phyloP scores from a whole-genome alignment of 1,284 basidiomycete genomes.

The Trichosporon ovoides region DNA sequence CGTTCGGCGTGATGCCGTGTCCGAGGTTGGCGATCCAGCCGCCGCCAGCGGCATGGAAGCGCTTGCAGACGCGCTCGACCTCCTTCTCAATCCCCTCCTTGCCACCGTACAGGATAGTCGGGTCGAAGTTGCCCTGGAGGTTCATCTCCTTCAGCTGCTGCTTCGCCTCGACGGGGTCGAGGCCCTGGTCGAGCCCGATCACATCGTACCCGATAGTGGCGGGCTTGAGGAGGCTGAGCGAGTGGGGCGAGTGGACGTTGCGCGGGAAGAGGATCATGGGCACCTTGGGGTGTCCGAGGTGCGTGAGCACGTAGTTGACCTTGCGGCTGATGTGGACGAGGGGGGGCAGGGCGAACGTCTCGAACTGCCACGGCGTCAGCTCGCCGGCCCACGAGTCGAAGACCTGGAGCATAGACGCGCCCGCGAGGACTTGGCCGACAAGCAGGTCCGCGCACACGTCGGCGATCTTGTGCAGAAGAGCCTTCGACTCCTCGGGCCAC shows the following conservation, averaged over 20 bases:
- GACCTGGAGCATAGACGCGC: constrained; percentile 90
- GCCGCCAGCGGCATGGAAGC: constrained; percentile 57
- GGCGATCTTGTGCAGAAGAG: constrained; percentile 69
- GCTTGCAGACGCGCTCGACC: constrained; percentile 74
- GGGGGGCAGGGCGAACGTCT: constrained; percentile 54
- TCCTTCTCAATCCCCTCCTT: constrained; percentile 78
- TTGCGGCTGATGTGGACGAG: constrained; percentile 50
- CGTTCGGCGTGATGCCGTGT: constrained; percentile 95
- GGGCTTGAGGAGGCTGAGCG: constrained; percentile 33
- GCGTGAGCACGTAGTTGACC: constrained; percentile 59
- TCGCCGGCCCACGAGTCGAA: constrained; percentile 95
- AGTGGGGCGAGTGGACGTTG: constrained; percentile 64
- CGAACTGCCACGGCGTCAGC: constrained; percentile 78
- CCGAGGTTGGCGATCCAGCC: constrained; percentile 96
- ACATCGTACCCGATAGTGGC: constrained; percentile 69
- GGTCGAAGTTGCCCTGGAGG: constrained; percentile 94
- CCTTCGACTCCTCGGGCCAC: constrained; percentile 73
- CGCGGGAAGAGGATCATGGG: constrained; percentile 91
- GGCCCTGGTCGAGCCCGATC: constrained; percentile 82
- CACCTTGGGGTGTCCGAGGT: constrained; percentile 56
- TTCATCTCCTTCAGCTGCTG: constrained; percentile 57
- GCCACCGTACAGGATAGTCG: constrained; percentile 79
- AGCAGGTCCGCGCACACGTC: constrained; percentile 79
- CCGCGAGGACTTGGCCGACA: constrained; percentile 83
- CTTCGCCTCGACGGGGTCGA: constrained; percentile 67